phyloP scores from a whole-genome alignment of 371 early-diverging fungal genomes.

The Mortierella sp. region DNA sequence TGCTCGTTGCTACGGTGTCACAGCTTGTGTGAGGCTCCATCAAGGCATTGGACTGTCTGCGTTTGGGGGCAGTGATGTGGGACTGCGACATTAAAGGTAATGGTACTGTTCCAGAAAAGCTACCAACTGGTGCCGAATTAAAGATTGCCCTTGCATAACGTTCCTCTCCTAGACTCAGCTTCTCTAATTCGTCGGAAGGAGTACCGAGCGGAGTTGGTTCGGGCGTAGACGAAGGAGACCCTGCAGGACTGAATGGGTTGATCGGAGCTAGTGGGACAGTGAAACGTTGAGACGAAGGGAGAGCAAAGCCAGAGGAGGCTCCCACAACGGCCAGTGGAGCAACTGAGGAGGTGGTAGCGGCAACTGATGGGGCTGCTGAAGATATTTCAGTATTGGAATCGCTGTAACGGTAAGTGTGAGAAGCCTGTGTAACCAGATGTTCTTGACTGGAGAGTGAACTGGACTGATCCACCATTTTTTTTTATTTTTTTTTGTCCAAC shows the following conservation, averaged over 20 bases:
- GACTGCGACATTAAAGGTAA: slow-evolving; percentile 28
- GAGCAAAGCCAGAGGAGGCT: slow-evolving; percentile 40
- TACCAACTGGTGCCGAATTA: slow-evolving; percentile 28
- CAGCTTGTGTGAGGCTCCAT: slow-evolving; percentile 10
- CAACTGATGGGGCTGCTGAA: not conserved
- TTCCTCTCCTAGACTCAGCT: slow-evolving; percentile 44
- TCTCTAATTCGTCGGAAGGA: slow-evolving; percentile 33
- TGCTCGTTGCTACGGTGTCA: not conserved
- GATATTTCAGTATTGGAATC: not conserved
- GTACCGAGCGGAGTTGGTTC: slow-evolving; percentile 30
- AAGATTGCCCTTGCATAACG: slow-evolving; percentile 44
- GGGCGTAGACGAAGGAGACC: slow-evolving; percentile 16
- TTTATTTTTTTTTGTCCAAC: not conserved
- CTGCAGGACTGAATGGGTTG: slow-evolving; percentile 24
- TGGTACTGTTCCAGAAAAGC: slow-evolving; percentile 46
- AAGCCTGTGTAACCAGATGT: not conserved
- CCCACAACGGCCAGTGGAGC: slow-evolving; percentile 11
- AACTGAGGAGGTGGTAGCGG: not conserved
- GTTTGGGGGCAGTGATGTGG: not conserved
- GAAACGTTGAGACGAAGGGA: slow-evolving; percentile 24
- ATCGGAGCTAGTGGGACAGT: slow-evolving; percentile 4
- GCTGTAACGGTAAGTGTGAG: not conserved
- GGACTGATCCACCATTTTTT: slow-evolving; percentile 7
- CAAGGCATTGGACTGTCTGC: slow-evolving; percentile 17
- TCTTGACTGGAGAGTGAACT: not conserved